Base-by-base conservation (phyloP, 345 rosid genomes). In the Triadica sebifera region DNA sequence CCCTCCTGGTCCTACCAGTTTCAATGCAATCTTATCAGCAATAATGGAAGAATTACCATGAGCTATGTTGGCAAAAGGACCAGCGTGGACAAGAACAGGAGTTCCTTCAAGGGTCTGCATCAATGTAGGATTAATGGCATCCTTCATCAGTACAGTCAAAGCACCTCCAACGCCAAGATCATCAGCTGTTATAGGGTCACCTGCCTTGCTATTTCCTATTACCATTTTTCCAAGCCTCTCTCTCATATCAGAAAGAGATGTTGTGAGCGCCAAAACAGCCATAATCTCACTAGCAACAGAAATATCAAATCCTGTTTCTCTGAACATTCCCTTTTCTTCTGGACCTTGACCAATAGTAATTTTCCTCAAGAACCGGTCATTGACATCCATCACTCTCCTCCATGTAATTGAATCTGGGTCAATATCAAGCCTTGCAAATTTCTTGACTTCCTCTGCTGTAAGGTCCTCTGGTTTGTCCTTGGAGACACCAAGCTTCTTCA, bases 71-170 rank as follows among this genome's bases (percentile, higher is more conserved):
- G 99, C 98, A 85, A 96, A 96, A 29, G 98, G 99, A 78, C 99
- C 99, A 6, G 99, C 99, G 64, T 93, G 99, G 68, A 96, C 98
- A 38, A 96, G 89, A 52, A 93, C 99, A 74, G 99, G 98, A 34
- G 98, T 96, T 24, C 99, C 99, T 82, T 96, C 99, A 43, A 96
- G 93, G 25, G 99, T 96, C 85, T 93, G 99, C 99, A 96, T 96
- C 68, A 96, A 77, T 52, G 99, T 93, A 0, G 99, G 99, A 84
- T 93, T 85, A 65, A 96, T 91, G 50, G 98, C 98, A 74, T 96
- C 98, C 81, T 93, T 96, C 99, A 96, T 96, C 45, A 93, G 79
- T 67, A 96, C 98, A 49, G 99, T 89, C 78, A 96, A 86, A 56
- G 99, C 99, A 81, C 98, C 99, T 57, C 98, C 98, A 70, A 90